A percentile compares a stretch with the other conserved stretches of the same genome.
Conservation (phyloP, 768 basidiomycete species). For the Ramaria sp. region DNA sequence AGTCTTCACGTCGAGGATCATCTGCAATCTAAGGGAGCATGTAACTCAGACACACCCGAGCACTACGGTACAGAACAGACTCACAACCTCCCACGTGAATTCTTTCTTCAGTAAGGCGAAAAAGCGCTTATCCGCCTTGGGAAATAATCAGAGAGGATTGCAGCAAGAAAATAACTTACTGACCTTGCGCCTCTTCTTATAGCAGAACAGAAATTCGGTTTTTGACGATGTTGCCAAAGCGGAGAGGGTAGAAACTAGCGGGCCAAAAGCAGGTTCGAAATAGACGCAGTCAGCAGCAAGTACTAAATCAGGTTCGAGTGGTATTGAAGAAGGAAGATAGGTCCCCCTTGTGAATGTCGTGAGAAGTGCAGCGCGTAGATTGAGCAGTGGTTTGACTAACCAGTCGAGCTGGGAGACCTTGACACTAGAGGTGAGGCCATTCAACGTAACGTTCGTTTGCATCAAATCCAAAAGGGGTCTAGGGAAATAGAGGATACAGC, state of each 20-base stretch:
- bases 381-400: constrained; percentile 29
- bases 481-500: background rate
- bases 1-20: constrained; percentile 46
- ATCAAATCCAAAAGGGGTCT: constrained; percentile 76
- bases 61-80: constrained; percentile 9
- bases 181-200: constrained; percentile 88
- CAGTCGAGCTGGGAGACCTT: constrained; percentile 71
- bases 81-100: constrained; percentile 62
- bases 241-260: constrained; percentile 69
- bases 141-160: background rate
- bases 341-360: constrained; percentile 46
- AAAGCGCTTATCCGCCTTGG: constrained; percentile 80
- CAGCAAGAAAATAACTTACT: background rate
- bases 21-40: constrained; percentile 38
- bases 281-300: constrained; percentile 94
- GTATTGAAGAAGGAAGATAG: constrained; percentile 34
- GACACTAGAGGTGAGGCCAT: constrained; percentile 43
- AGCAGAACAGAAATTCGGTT: constrained; percentile 79
- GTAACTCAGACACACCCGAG: too few species aligned
- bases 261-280: constrained; percentile 85
- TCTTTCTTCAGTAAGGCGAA: constrained; percentile 68
- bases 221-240: constrained; percentile 37
- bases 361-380: background rate
- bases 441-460: constrained; percentile 59
- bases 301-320: constrained; percentile 49